Evolutionary conservation across 768 basidiomycete genomes (phyloP).

Genomic region (Mycena rosella): DNA sequence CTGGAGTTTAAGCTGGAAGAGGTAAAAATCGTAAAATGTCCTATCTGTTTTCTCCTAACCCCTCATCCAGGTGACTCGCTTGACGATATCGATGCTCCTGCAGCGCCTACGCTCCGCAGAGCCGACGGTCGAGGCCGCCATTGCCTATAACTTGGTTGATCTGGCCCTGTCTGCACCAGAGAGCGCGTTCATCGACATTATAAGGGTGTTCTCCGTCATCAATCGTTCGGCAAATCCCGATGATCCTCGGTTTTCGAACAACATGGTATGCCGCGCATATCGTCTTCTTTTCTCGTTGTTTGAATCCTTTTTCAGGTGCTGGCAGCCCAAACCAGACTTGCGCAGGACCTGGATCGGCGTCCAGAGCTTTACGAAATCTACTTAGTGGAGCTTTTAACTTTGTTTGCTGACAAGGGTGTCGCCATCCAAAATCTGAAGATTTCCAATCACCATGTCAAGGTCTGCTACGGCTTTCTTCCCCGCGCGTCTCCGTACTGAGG

Average conservation of each 20-base stretch:
- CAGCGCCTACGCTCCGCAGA: constrained; percentile 90
- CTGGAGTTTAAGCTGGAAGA: constrained; percentile 88
- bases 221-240: constrained; percentile 90
- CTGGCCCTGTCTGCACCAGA: constrained; percentile 85
- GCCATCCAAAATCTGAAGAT: constrained; percentile 87
- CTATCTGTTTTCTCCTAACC: constrained; percentile 1
- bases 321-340: constrained; percentile 91
- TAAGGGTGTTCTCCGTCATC: constrained; percentile 85
- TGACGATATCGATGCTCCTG: constrained; percentile 93
- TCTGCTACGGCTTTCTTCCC: constrained; percentile 42
- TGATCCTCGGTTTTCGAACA: constrained; percentile 89
- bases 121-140: constrained; percentile 89
- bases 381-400: constrained; percentile 83
- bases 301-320: constrained; percentile 66
- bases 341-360: constrained; percentile 79
- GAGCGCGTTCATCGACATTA: constrained; percentile 84
- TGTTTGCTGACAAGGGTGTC: constrained; percentile 93
- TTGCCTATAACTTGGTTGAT: constrained; percentile 92
- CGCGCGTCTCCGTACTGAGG: constrained; percentile 4
- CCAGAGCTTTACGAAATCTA: constrained; percentile 86
- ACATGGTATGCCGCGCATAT: constrained; percentile 69
- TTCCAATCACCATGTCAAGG: constrained; percentile 76
- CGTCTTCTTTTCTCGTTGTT: constrained; percentile 7
- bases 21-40: constrained; percentile 52
- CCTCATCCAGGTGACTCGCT: constrained; percentile 73